Evolutionary conservation across 2,329 filamentous ascomycete species (phyloP), one percentile per base, ranked within the genome.

Genomic region (Penicillium occitanis): DNA sequence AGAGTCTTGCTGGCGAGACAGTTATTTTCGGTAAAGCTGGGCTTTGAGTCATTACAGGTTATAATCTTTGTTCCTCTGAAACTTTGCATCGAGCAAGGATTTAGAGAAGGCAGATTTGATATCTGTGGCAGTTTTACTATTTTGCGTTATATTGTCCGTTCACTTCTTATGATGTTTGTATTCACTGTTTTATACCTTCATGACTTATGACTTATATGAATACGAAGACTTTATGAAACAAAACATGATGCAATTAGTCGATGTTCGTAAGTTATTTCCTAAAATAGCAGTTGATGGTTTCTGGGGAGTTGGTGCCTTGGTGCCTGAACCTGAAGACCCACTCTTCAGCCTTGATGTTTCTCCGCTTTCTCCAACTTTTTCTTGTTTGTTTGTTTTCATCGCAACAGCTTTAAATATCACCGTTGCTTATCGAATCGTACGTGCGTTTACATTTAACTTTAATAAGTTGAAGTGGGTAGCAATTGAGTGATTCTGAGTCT

Each of bases 1-100:
- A 64, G 13, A 48, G 50, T 58, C 62, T 64, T 64, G 62, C 62
- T 64, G 62, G 62, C 62, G 30, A 64, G 51, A 64, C 62, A 33
- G 35, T 25, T 40, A 28, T 58, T n/a, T 55, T 63, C 61, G 61
- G 61, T 63, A 19, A 57, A 64, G 51, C 62, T 64, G 62, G 62
- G 53, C 51, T 48, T 64, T 58, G 17, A 64, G 48, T 63, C 48
- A 55, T 63, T n/a, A 17, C 61, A 55, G 17, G 61, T 44, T 55
- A 53, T 44, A 19, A 14, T 40, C 10, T 19, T 53, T 55, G 13
- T 30, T n/a, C 51, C 51, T 40, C 33, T 57, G n/a, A 37, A 8
- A 22, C 11, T 22, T 8, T 25, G 53, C n/a, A 25, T 55, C 17
- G 17, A 8, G 46, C 30, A 42, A 28, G 17, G 10, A 14, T n/a